These are phyloP conservation scores for Insectozyma bohioensis DNA, from an alignment of 1,139 yeast species.

Conservation along the genomic window DNA sequence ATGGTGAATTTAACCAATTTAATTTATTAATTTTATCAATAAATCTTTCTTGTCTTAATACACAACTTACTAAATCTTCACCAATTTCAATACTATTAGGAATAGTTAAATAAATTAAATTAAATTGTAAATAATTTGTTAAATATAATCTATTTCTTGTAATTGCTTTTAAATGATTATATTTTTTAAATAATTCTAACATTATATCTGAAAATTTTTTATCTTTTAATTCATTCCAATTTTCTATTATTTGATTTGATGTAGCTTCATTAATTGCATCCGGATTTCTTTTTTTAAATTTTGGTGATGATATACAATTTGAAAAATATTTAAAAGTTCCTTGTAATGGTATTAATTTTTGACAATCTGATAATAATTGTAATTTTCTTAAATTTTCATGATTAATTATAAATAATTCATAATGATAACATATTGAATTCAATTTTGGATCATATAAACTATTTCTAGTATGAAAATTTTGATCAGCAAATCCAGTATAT, in stretches of 20 bases:
- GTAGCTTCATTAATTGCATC: neutral
- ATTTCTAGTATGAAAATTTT: constrained; percentile 12
- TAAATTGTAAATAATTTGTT: constrained; percentile 17
- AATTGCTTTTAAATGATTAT: constrained; percentile 7
- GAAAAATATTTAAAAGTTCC: constrained; percentile 14
- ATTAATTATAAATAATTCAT: constrained; percentile 13
- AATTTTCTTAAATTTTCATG: constrained; percentile 23
- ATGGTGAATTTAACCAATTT: constrained; percentile 29
- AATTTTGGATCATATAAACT: neutral
- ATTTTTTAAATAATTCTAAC: neutral
- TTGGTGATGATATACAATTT: neutral
- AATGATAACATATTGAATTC: constrained; percentile 5
- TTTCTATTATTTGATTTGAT: neutral
- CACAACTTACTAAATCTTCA: constrained; percentile 34
- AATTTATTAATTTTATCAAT: constrained; percentile 28
- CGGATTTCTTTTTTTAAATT: constrained; percentile 2
- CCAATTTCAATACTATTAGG: constrained; percentile 17
- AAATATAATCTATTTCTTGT: constrained; percentile 9
- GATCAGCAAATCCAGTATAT: constrained; percentile 25
- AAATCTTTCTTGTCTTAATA: constrained; percentile 31
- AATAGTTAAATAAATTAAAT: constrained; percentile 21
- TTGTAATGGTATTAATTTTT: constrained; percentile 15
- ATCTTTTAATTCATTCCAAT: neutral
- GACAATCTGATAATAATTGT: constrained; percentile 23
- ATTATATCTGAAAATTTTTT: neutral